These are phyloP conservation scores for Cochlearia excelsa DNA, from an alignment of 345 rosid species.

Conservation along the genomic window DNA sequence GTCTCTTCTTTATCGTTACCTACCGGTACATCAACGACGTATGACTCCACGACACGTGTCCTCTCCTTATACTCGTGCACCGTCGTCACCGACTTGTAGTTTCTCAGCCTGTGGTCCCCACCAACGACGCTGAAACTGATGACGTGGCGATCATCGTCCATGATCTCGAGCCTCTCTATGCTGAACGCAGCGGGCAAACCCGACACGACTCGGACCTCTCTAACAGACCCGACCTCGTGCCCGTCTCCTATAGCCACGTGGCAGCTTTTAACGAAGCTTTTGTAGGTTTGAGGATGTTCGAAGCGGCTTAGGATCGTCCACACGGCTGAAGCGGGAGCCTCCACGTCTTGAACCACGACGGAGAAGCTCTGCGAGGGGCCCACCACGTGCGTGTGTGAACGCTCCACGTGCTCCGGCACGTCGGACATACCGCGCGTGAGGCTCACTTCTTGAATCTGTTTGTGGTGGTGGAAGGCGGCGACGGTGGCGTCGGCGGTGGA, in stretches of 20 bases:
- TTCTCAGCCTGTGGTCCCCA: constrained; percentile 74
- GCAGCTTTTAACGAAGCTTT: constrained; percentile 74
- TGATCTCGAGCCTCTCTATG: constrained; percentile 79
- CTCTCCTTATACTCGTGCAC: constrained; percentile 49
- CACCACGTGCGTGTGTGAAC: constrained; percentile 48
- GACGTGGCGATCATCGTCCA: constrained; percentile 75
- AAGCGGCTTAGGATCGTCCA: constrained; percentile 87
- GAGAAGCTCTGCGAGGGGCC: constrained; percentile 68
- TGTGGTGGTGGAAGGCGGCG: constrained; percentile 29
- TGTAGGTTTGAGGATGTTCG: constrained; percentile 80
- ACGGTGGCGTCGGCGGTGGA: constrained; percentile 27
- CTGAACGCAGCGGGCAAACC: constrained; percentile 84
- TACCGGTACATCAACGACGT: constrained; percentile 72
- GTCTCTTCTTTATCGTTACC: constrained; percentile 88
- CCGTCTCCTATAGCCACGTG: constrained; percentile 71
- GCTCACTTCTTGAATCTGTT: constrained; percentile 36
- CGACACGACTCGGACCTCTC: constrained; percentile 74
- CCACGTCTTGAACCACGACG: constrained; percentile 51
- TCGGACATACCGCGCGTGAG: constrained; percentile 36
- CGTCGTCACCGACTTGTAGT: constrained; percentile 82
- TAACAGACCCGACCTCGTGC: constrained; percentile 54
- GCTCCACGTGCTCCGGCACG: constrained; percentile 52
- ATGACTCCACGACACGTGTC: constrained; percentile 77
- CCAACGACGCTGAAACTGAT: constrained; percentile 81
- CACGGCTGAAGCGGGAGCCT: constrained; percentile 59